phyloP scores from a whole-genome alignment of 2,329 filamentous ascomycete species.

The Apiospora pterosperma region DNA sequence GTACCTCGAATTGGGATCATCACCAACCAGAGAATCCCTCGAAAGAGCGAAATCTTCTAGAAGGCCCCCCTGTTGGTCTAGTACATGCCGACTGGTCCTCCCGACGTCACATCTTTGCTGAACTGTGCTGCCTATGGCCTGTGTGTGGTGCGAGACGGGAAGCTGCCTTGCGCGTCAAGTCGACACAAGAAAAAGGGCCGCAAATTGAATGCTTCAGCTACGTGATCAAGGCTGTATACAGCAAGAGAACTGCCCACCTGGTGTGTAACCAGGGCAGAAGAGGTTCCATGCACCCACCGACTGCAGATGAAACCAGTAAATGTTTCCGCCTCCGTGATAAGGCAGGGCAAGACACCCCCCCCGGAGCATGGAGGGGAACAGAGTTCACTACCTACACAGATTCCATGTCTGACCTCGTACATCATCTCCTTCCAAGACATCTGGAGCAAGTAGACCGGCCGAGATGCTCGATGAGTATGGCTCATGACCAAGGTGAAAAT shows the following conservation, averaged over 20 bases:
- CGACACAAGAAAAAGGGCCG: neutral
- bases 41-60: neutral
- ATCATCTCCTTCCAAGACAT: no score
- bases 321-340: no score
- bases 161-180: neutral
- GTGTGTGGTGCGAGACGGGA: neutral
- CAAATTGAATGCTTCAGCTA: neutral
- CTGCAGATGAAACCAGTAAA: no score
- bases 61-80: neutral
- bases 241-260: neutral
- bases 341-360: no score
- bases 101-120: neutral
- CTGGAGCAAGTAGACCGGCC: no score
- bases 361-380: no score
- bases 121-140: neutral
- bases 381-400: no score
- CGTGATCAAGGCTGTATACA: neutral
- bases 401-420: no score
- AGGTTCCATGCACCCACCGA: no score
- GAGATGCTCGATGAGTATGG: no score
- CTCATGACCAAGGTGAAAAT: no score
- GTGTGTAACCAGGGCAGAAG: neutral
- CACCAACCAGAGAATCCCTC: neutral
- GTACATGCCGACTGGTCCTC: neutral
- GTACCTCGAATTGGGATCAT: conserved; percentile 1